Evolutionary conservation across 2,329 filamentous ascomycete species (phyloP).

Genomic region (Colletotrichum costaricense): DNA sequence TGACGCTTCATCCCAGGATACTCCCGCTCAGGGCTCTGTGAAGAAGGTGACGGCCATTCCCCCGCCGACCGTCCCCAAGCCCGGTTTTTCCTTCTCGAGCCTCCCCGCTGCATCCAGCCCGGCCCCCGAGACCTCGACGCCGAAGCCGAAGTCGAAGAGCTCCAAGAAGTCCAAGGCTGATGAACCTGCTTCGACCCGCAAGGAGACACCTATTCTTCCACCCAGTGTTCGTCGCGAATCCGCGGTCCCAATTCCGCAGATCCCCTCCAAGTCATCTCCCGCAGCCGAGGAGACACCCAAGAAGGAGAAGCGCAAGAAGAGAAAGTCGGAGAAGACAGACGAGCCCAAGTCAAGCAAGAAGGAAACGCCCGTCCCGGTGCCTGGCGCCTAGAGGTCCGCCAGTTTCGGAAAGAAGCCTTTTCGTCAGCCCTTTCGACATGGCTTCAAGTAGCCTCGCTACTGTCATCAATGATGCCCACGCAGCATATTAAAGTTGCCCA

Average conservation of each 20-base stretch:
- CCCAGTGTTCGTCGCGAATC: slow-evolving; percentile 25
- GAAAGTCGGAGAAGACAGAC: slow-evolving; percentile 20
- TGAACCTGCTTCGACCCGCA: slow-evolving; percentile 34
- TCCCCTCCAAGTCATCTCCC: slow-evolving; percentile 7
- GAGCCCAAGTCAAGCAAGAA: slow-evolving; percentile 31
- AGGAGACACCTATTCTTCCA: slow-evolving; percentile 43
- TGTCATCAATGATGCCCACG: not conserved
- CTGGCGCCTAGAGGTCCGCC: not conserved
- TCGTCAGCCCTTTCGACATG: not conserved
- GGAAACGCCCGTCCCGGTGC: slow-evolving; percentile 42
- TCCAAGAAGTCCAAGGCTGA: slow-evolving; percentile 44
- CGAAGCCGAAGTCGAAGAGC: slow-evolving; percentile 41
- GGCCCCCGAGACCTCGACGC: slow-evolving; percentile 39
- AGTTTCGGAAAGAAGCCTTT: not conserved
- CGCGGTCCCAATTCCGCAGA: slow-evolving; percentile 17
- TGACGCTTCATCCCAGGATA: slow-evolving; percentile 36
- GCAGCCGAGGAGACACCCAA: slow-evolving; percentile 33
- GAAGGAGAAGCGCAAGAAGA: slow-evolving; percentile 40
- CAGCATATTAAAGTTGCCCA: slow-evolving; percentile 1
- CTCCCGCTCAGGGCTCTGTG: slow-evolving; percentile 12
- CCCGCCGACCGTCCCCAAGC: slow-evolving; percentile 45
- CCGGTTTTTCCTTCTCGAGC: slow-evolving; percentile 36
- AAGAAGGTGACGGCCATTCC: slow-evolving; percentile 48
- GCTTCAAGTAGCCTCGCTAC: not conserved
- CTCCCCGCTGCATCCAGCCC: slow-evolving; percentile 37